Evolutionary conservation across 768 basidiomycete species (phyloP).

Genomic region (Fomitopsis pulvina): DNA sequence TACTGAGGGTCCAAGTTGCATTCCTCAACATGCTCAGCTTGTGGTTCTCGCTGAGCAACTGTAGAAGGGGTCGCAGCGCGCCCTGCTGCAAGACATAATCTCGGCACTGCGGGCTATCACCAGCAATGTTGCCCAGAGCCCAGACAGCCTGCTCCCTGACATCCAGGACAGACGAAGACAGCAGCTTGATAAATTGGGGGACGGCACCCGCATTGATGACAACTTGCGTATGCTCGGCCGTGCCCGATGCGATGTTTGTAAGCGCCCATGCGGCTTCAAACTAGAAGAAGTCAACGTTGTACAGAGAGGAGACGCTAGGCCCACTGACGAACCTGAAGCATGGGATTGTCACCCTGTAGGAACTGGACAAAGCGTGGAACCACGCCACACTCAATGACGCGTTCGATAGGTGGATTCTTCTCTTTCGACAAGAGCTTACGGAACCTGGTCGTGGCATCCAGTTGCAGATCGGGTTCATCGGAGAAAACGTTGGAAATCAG

Average conservation of each 20-base stretch:
- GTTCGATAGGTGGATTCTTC: conserved; percentile 98
- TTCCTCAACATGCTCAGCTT: conserved; percentile 98
- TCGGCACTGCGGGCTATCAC: conserved; percentile 95
- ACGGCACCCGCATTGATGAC: conserved; percentile 94
- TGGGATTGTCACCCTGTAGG: conserved; percentile 68
- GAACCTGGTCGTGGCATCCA: conserved; percentile 97
- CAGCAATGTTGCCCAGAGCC: conserved; percentile 99
- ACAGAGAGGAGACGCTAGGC: neutral
- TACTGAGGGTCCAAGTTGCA: conserved; percentile 98
- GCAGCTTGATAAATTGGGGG: conserved; percentile 93
- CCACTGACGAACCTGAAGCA: conserved; percentile 60
- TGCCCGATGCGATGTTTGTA: conserved; percentile 97
- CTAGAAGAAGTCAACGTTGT: conserved; percentile 30
- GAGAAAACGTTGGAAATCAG: conserved; percentile 95
- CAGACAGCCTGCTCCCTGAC: conserved; percentile 99
- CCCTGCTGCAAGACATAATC: conserved; percentile 95
- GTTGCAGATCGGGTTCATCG: conserved; percentile 83
- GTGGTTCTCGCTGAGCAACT: conserved; percentile 90
- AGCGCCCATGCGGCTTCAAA: conserved; percentile 98
- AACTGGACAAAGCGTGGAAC: conserved; percentile 98
- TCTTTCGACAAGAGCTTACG: conserved; percentile 98
- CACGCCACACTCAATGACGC: conserved; percentile 95
- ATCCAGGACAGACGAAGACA: conserved; percentile 91
- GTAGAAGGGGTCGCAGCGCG: conserved; percentile 86
- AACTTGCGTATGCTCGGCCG: conserved; percentile 96